Evolutionary conservation across 768 basidiomycete genomes (phyloP).

Genomic region (Agaricus sinodeliciosus): DNA sequence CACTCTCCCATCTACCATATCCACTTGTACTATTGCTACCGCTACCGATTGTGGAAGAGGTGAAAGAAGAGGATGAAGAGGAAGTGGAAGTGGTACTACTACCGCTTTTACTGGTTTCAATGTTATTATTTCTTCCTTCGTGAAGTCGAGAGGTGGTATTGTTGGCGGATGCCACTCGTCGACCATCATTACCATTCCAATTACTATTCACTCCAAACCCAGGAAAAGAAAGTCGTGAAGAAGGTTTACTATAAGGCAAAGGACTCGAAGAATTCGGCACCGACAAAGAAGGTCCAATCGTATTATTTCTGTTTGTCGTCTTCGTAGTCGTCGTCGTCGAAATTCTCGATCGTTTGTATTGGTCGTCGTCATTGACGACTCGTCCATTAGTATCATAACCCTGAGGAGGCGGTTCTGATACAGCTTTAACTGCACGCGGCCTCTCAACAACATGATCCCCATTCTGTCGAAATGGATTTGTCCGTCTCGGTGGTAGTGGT

Average conservation of each 20-base stretch:
- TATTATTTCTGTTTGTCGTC: not conserved
- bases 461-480: not conserved
- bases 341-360: not conserved
- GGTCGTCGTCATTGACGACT: too few relatives aligned
- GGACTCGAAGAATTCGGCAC: not conserved
- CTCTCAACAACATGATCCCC: not conserved
- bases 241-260: not conserved
- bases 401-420: not conserved
- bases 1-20: constrained; percentile 36
- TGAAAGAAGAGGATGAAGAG: too few relatives aligned
- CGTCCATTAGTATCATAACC: not conserved
- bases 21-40: constrained; percentile 5
- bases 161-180: not conserved
- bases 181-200: too few relatives aligned
- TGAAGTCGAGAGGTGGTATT: not conserved
- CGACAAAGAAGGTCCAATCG: not conserved
- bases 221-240: not conserved
- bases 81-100: not conserved
- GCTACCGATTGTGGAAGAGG: not conserved
- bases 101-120: constrained; percentile 17
- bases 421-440: not conserved
- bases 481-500: not conserved
- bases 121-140: too few relatives aligned
- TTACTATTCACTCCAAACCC: too few relatives aligned
- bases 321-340: not conserved